Percentiles rank a stretch among this genome's conserved stretches.
Conservation (phyloP, 2,329 filamentous ascomycete species). For the Penicillium sp. region DNA sequence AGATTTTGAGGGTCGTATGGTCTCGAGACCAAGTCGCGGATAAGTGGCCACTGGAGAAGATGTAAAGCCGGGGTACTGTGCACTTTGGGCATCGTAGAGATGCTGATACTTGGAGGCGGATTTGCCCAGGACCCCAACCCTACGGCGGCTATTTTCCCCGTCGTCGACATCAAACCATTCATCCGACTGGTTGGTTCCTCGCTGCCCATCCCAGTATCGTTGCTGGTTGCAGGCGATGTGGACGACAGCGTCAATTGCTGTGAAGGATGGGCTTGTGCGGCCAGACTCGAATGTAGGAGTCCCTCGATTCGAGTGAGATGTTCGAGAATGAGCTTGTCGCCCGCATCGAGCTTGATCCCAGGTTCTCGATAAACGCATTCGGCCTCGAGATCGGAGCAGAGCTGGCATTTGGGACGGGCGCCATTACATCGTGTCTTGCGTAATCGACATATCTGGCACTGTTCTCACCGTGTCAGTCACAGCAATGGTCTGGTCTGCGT, state of each 20-base stretch:
- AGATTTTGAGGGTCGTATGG: conserved; percentile 77
- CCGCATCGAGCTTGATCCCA: conserved; percentile 78
- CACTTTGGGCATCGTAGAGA: conserved; percentile 78
- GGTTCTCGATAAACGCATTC: conserved; percentile 81
- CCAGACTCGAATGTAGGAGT: conserved; percentile 65
- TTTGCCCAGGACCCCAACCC: conserved; percentile 68
- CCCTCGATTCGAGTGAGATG: conserved; percentile 71
- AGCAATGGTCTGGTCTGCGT: too few relatives aligned
- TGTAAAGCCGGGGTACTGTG: conserved; percentile 67
- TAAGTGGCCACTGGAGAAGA: conserved; percentile 72
- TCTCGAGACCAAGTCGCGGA: conserved; percentile 65
- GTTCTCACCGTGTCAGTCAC: conserved; percentile 1
- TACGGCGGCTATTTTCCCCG: conserved; percentile 46
- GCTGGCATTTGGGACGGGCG: conserved; percentile 73
- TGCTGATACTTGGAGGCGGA: conserved; percentile 50
- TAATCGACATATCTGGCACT: conserved; percentile 78
- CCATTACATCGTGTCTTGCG: conserved; percentile 75
- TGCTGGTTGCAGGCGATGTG: conserved; percentile 60
- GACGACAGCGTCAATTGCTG: conserved; percentile 43
- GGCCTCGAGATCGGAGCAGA: conserved; percentile 74
- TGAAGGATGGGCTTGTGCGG: conserved; percentile 22
- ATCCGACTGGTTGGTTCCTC: conserved; percentile 46
- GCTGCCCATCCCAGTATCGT: conserved; percentile 55
- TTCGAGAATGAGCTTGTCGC: conserved; percentile 79
- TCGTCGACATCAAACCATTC: not conserved